These are phyloP conservation scores for Colletotrichum melonis DNA, from an alignment of 2,329 filamentous ascomycete genomes.

Conservation along the genomic window DNA sequence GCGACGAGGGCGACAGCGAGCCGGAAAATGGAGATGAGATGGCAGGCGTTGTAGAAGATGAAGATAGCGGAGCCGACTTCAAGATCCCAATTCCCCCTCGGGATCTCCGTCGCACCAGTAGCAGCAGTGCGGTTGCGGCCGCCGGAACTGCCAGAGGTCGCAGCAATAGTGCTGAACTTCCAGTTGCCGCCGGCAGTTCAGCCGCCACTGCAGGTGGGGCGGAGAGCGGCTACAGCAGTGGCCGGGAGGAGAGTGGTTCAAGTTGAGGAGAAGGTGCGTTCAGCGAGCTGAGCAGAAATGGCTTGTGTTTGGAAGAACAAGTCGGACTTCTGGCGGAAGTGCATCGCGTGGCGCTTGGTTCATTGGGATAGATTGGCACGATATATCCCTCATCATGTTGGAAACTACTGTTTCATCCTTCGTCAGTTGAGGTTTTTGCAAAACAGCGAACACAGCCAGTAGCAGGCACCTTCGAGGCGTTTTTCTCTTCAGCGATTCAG, in stretches of 20 bases:
- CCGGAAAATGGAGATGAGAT: slow-evolving; percentile 36
- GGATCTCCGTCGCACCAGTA: slow-evolving; percentile 36
- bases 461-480: neutral
- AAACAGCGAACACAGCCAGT: neutral
- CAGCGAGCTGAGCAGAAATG: too few relatives aligned
- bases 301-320: too few relatives aligned
- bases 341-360: neutral
- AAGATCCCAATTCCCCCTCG: slow-evolving; percentile 38
- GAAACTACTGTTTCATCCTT: neutral
- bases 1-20: slow-evolving; percentile 47
- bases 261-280: too few relatives aligned
- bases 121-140: slow-evolving; percentile 46
- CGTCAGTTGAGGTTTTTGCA: neutral
- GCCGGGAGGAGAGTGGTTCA: slow-evolving; percentile 44
- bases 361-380: neutral
- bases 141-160: slow-evolving; percentile 44
- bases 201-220: slow-evolving; percentile 53
- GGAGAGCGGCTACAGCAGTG: slow-evolving; percentile 52
- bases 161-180: slow-evolving; percentile 45
- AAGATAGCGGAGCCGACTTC: slow-evolving; percentile 20
- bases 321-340: neutral
- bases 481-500: neutral
- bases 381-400: neutral
- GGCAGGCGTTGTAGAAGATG: neutral
- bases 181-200: slow-evolving; percentile 48